Base-by-base conservation (phyloP, 1,284 basidiomycete species). In the Macrocybe sp. region DNA sequence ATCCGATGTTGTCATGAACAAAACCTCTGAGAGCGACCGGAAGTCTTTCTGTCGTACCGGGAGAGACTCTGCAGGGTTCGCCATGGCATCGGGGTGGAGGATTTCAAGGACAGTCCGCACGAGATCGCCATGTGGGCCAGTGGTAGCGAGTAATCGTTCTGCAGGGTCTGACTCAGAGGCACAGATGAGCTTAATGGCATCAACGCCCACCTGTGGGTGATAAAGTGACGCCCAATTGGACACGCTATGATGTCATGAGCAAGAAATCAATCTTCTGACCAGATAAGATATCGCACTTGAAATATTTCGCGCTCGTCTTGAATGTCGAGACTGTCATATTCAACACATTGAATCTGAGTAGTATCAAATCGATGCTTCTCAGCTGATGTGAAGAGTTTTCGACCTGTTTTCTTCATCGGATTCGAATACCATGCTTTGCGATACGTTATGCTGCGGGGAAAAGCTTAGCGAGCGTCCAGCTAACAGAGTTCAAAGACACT, bases 151-250 rank as follows among this genome's bases (percentile, higher is more conserved):
- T 37, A 87, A 65, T 4, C 64, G 63, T 54, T 68, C 65, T 67
- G 29, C 32, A 9, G 28, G 16, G 2, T 5, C 10, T 10, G 16
- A 22, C 16, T 10, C 22, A 36, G 42, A 10, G 14, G 3, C 8
- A 29, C 6, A 16, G 30, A n/a, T 31, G 10, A 6, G 32, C 31
- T 16, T 30, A 28, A 32, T 1, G 9, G 29, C 11, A 37, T 12
- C n/a, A 31, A 4, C 6, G 12, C 63, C 69, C 71, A 67, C 85
- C 81, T 48, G 81, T 77, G 8, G 81, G 74, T 2, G 79, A 79
- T 36, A 86, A 71, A 2, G 84, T 75, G 63, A 86, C 75, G 4
- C 85, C 84, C 4, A 84, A 64, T 64, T 87, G 85, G 9, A 86
- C 83, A 37, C 83, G 73, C 81, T 83, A 51, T 12, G 35, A 33